Evolutionary conservation across 371 early-diverging fungal species (phyloP).

Genomic region (Mortierella sp.): DNA sequence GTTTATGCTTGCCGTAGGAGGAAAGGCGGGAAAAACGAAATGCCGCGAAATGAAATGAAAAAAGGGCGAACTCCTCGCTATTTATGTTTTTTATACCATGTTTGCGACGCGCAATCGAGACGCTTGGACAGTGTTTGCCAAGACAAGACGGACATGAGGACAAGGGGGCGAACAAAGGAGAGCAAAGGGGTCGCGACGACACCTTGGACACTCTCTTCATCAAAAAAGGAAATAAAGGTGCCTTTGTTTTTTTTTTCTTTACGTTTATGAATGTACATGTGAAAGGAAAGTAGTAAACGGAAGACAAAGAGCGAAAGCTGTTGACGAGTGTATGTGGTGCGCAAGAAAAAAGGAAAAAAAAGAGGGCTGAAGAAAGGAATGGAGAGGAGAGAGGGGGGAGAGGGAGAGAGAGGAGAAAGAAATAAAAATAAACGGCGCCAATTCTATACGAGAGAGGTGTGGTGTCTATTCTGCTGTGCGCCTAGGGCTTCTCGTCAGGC

Average conservation of each 20-base stretch:
- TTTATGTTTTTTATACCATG: background rate
- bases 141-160: background rate
- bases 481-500: background rate
- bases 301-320: background rate
- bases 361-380: background rate
- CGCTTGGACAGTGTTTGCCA: slow-evolving; percentile 1
- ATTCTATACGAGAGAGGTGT: background rate
- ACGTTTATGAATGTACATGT: background rate
- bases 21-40: background rate
- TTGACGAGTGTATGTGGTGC: background rate
- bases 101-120: background rate
- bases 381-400: background rate
- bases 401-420: background rate
- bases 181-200: background rate
- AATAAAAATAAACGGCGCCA: background rate
- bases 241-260: background rate
- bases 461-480: background rate
- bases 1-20: background rate
- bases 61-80: background rate
- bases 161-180: background rate
- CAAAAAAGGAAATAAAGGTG: background rate
- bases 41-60: background rate
- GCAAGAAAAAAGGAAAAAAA: background rate
- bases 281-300: background rate
- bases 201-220: background rate